Evolutionary conservation across 306 rosid genomes (phyloP), one percentile per base, ranked within the genome.

Genomic region (Arachis hypogaea): DNA sequence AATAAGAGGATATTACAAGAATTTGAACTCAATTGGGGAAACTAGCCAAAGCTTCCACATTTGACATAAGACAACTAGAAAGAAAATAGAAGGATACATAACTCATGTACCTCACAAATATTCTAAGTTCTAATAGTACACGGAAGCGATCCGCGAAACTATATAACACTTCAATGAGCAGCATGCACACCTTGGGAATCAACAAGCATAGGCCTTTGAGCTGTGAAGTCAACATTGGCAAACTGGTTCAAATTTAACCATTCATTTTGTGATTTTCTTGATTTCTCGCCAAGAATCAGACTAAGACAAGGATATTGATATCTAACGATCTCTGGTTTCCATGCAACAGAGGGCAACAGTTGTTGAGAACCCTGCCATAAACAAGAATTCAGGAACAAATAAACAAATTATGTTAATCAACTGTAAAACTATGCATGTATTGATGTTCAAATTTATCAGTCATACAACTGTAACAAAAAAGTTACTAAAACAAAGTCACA

Each of bases 171-270:
- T 67, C 46, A 73, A 11, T 36, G 10, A 74, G 59, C 36, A 52
- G 59, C 87, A 28, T 36, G 14, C 96, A 77, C 84, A 91, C 98
- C 93, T 85, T 86, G 87, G 43, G 76, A 56, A 44, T 82, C 90
- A 55, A 75, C 43, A 68, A 81, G 61, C 68, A 81, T 16, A 11
- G 88, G 90, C 80, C 73, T 82, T 80, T 72, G 83, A 74, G 76
- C 80, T 63, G 80, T 82, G 9, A 78, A 66, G 74, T 82, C 80
- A 80, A 86, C 28, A 63, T 82, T 80, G 54, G 80, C 71, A 73
- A 80, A 80, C 59, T 80, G 86, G 66, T 77, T 73, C 8, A 83
- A 69, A 61, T 54, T 46, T 0, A 84, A 82, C 73, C 83, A 77
- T 65, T 81, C 85, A 36, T 81, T 77, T 2, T 63, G 64, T 14